These are phyloP conservation scores for Ceratocystis smalleyi DNA, from an alignment of 2,329 filamentous ascomycete species.

Conservation along the genomic window DNA sequence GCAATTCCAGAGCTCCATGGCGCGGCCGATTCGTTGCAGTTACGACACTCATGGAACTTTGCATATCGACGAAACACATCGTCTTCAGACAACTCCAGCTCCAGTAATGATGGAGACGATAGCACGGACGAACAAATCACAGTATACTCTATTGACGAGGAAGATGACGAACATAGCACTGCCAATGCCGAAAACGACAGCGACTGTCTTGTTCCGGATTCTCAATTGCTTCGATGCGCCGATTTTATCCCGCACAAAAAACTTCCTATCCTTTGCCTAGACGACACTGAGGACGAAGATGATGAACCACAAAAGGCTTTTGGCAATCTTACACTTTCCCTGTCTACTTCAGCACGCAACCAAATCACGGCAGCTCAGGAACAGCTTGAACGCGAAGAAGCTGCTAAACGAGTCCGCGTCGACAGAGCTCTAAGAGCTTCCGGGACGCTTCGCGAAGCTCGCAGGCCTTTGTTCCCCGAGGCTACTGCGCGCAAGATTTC, in stretches of 20 bases:
- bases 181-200: background rate
- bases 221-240: conserved; percentile 6
- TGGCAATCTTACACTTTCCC: background rate
- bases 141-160: background rate
- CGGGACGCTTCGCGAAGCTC: conserved; percentile 3
- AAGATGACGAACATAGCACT: background rate
- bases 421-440: conserved; percentile 3
- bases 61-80: background rate
- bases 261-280: background rate
- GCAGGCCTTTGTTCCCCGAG: background rate
- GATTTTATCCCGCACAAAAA: background rate
- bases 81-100: background rate
- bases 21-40: conserved; percentile 3
- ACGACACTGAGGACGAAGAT: conserved; percentile 4
- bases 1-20: background rate
- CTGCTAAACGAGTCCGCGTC: background rate
- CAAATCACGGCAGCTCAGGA: conserved; percentile 6
- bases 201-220: conserved; percentile 5
- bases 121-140: background rate
- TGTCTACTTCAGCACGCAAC: conserved; percentile 1
- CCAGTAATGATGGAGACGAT: background rate
- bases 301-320: background rate
- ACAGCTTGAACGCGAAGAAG: background rate
- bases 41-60: conserved; percentile 12
- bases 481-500: background rate